Conservation (phyloP, 2,329 filamentous ascomycete species). For the Penicillium sp. region DNA sequence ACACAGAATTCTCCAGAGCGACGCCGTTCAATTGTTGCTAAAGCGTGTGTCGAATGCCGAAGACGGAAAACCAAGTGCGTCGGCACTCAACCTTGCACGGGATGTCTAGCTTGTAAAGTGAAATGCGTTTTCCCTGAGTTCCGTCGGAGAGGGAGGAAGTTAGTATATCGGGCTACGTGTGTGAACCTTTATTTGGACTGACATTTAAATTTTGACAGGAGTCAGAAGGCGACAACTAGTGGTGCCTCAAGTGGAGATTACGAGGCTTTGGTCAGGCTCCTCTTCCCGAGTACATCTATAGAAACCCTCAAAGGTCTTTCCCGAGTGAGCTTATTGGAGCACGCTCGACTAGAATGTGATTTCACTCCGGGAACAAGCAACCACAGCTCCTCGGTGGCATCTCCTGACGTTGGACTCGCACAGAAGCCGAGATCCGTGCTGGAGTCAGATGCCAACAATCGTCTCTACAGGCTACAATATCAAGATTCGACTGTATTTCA, state of each 20-base stretch:
- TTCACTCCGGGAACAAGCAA: constrained; percentile 6
- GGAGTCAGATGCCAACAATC: constrained; percentile 4
- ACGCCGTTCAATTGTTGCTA: constrained; percentile 16
- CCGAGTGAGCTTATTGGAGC: constrained; percentile 7
- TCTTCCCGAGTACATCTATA: constrained; percentile 9
- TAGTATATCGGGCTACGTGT: background rate
- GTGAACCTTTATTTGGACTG: background rate
- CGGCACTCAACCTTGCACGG: constrained; percentile 15
- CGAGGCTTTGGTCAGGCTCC: constrained; percentile 8
- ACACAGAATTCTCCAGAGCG: constrained; percentile 6
- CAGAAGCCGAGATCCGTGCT: background rate
- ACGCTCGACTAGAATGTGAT: constrained; percentile 1
- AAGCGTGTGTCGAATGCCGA: constrained; percentile 18
- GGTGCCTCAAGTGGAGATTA: constrained; percentile 3
- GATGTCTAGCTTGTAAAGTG: constrained; percentile 17
- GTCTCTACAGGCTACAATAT: constrained; percentile 8
- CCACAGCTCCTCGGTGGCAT: constrained; percentile 10
- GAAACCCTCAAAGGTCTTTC: constrained; percentile 11
- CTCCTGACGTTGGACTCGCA: constrained; percentile 4
- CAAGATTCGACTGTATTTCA: constrained; percentile 6
- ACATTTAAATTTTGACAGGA: constrained; percentile 2
- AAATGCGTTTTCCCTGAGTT: constrained; percentile 16
- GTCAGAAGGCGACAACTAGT: constrained; percentile 6
- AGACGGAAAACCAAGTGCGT: constrained; percentile 17
- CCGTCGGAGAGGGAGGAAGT: constrained; percentile 18